Evolutionary conservation across 805 yeast species (phyloP).

Genomic region (Wickerhamomyces pijperi): DNA sequence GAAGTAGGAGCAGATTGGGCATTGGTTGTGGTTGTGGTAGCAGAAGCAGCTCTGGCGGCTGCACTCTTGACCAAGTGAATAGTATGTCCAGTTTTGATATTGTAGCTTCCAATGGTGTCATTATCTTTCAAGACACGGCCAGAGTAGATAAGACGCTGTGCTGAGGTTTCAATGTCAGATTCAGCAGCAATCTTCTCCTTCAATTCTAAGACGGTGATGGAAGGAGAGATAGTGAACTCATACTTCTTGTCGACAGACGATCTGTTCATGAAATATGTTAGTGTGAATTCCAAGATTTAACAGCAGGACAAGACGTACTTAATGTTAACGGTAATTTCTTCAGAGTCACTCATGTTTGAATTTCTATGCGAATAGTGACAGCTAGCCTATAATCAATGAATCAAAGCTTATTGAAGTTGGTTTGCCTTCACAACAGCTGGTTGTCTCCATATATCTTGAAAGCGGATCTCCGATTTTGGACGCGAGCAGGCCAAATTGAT

Average conservation of each 20-base stretch:
- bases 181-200: constrained; percentile 52
- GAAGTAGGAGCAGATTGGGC: constrained; percentile 37
- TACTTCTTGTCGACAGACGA: constrained; percentile 70
- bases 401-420: too few relatives aligned
- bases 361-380: neutral
- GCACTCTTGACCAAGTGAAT: constrained; percentile 85
- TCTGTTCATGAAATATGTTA: constrained; percentile 7
- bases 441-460: too few relatives aligned
- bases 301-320: constrained; percentile 8
- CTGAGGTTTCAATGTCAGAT: constrained; percentile 59
- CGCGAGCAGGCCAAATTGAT: too few relatives aligned
- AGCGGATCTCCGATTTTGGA: too few relatives aligned
- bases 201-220: constrained; percentile 52
- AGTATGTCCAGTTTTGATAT: constrained; percentile 77
- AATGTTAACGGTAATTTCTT: constrained; percentile 12
- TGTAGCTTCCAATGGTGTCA: constrained; percentile 65
- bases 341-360: constrained; percentile 9
- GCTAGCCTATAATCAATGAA: too few relatives aligned
- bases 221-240: constrained; percentile 43
- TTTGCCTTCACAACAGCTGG: too few relatives aligned
- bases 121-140: constrained; percentile 87
- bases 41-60: constrained; percentile 26
- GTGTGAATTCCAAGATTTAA: neutral
- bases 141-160: constrained; percentile 84
- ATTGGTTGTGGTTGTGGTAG: constrained; percentile 14